Evolutionary conservation across 1,284 basidiomycete genomes (phyloP), one percentile per base, ranked within the genome.

Genomic region (Sanghuangporus sanghuang): DNA sequence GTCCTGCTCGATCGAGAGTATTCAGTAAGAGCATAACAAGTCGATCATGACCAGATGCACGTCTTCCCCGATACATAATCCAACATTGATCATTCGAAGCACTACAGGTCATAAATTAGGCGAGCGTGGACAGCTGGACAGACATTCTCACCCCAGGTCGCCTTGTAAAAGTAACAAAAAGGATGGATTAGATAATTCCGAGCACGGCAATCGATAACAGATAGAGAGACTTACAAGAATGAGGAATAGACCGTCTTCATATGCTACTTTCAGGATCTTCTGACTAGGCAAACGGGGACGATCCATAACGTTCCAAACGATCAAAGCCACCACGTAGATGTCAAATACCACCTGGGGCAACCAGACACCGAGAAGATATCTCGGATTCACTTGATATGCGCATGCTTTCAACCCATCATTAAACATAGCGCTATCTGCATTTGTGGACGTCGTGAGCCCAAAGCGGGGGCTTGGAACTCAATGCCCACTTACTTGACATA

Each of bases 231-330:
- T 50, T 16, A 59, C 58, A 32, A 59, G 32, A 50, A 59, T 59
- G 32, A 59, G 18, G 21, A 59, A 50, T 36, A 49, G n/a, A 7
- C 58, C 46, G 14, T 59, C 58, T 38, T 59, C 48, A 39, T 50
- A 32, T 14, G 49, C 35, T 16, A 49, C 39, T 27, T 50, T 39
- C 58, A 48, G 6, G 16, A 59, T 16, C 39, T 50, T 50, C 46
- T 59, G 27, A 48, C 50, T 59, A 7, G 58, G n/a, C n/a, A 59
- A 32, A 36, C 58, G 58, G 14, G 58, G 58, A 9, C 46, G 42
- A 32, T 59, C 58, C 58, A 59, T 59, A 18, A 32, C 58, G 27
- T 59, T 59, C 46, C 27, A 59, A 5, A 59, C 12, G 9, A 59
- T 23, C 23, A 59, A 46, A 4, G 21, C 46, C 23, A 50, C 21